A percentile compares a stretch with the other conserved stretches of the same genome.
phyloP scores from a whole-genome alignment of 257 asterid genomes.

The Fraxinus pennsylvanica region DNA sequence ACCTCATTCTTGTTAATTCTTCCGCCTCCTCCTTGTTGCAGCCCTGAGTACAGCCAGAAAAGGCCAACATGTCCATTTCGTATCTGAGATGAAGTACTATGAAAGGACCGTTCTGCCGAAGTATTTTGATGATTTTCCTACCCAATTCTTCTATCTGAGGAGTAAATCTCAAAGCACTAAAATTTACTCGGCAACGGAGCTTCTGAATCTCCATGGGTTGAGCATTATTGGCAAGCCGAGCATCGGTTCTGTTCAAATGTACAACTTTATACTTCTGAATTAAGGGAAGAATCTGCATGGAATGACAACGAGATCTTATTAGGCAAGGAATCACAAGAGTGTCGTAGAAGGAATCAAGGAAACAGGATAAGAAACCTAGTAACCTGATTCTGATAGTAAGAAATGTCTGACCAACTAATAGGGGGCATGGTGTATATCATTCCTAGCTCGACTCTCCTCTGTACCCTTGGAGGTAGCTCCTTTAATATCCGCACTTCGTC shows the following conservation, averaged over 20 bases:
- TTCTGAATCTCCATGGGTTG: conserved; percentile 82
- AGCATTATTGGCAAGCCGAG: conserved; percentile 88
- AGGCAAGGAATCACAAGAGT: background rate
- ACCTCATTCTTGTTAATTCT: conserved; percentile 95
- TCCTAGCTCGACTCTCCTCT: conserved; percentile 79
- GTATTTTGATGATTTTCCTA: conserved; percentile 67
- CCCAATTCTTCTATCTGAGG: conserved; percentile 95
- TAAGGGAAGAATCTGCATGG: conserved; percentile 80
- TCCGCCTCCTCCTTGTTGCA: conserved; percentile 78
- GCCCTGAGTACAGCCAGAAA: conserved; percentile 96
- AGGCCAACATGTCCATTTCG: conserved; percentile 99
- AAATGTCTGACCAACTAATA: conserved; percentile 88
- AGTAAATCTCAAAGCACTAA: conserved; percentile 73
- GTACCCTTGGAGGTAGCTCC: conserved; percentile 83
- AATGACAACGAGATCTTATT: conserved; percentile 15
- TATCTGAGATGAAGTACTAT: conserved; percentile 93
- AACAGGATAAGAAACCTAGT: conserved; percentile 10
- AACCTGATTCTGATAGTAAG: conserved; percentile 86
- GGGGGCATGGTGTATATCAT: conserved; percentile 78
- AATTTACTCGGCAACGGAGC: conserved; percentile 92
- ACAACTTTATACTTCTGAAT: conserved; percentile 85
- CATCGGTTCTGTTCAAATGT: conserved; percentile 85
- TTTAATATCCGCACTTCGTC: conserved; percentile 92
- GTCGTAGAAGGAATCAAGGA: conserved; percentile 12
- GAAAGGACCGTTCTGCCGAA: conserved; percentile 82